Evolutionary conservation across 2,329 filamentous ascomycete species (phyloP).

Genomic region (Epichloe festucae): DNA sequence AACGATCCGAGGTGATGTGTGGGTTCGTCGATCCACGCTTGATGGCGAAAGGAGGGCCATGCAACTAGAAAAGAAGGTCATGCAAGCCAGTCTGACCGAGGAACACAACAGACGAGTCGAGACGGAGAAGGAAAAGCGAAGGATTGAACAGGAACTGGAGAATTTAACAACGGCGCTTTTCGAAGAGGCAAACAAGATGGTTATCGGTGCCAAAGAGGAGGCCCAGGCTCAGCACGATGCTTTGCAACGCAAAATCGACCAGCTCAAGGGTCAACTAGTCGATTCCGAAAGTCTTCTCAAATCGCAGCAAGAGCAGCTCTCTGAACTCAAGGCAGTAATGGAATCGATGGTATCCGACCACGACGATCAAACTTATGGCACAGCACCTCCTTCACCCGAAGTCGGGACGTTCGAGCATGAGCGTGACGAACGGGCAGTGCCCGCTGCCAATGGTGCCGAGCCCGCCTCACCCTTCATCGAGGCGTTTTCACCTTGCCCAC

Average conservation of each 20-base stretch:
- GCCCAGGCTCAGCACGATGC: slow-evolving; percentile 74
- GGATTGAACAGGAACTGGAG: slow-evolving; percentile 86
- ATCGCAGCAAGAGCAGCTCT: slow-evolving; percentile 85
- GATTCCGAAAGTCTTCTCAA: slow-evolving; percentile 77
- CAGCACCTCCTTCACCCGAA: slow-evolving; percentile 71
- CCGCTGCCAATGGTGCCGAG: slow-evolving; percentile 14
- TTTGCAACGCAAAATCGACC: slow-evolving; percentile 73
- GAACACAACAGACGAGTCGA: slow-evolving; percentile 53
- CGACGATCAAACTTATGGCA: slow-evolving; percentile 59
- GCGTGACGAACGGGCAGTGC: slow-evolving; percentile 27
- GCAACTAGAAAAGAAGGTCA: slow-evolving; percentile 42
- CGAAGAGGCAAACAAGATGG: slow-evolving; percentile 97
- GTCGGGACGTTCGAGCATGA: slow-evolving; percentile 53
- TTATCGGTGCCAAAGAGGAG: slow-evolving; percentile 74
- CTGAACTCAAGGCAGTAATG: slow-evolving; percentile 84
- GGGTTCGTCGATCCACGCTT: slow-evolving; percentile 62
- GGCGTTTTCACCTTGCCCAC: slow-evolving; percentile 38
- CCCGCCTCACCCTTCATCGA: slow-evolving; percentile 28
- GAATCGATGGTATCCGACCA: slow-evolving; percentile 66
- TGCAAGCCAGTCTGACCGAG: slow-evolving; percentile 46
- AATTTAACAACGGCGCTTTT: slow-evolving; percentile 86
- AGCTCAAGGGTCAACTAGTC: slow-evolving; percentile 69
- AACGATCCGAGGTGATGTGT: slow-evolving; percentile 58
- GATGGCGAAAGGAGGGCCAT: slow-evolving; percentile 57
- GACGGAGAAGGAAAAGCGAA: slow-evolving; percentile 67